Evolutionary conservation across 345 rosid species (phyloP), one percentile per base, ranked within the genome.

Genomic region (Linum lewisii): DNA sequence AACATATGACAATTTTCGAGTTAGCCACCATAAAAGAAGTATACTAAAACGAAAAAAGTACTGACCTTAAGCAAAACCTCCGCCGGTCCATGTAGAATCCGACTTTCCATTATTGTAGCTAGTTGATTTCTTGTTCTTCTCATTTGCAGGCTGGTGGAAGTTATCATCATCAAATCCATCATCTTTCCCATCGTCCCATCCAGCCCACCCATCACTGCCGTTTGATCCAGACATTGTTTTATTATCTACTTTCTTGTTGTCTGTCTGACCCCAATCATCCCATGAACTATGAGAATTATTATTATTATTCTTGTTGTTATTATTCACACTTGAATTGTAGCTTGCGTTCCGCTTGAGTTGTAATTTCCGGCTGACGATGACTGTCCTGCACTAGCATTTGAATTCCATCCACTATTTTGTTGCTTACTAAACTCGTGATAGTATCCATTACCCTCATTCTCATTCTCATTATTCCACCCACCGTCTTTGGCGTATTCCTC

Each of bases 261-360:
- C 94, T 63, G 79, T 78, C 45, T 70, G 77, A 63, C 82, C 94
- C 99, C 97, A 89, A 58, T 83, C 95, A 76, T 89, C 94, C 99
- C 99, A 93, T 25, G 95, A 82, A 70, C 62, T 72, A 54, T 72
- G 44, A 59, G 83, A 78, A 70, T 58, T 76, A 15, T 38, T 38
- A 38, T 8, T 38, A 38, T 38, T 38, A 26, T n/a, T n/a, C n/a
- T n/a, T n/a, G n/a, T 26, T 26, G 32, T 38, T 9, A 38, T 38
- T 38, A 15, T 15, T 38, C 16, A 9, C 45, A 38, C 14, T 38
- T 38, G 45, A 38, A 38, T 38, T 38, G 14, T 38, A 38, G 45
- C 9, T 38, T 2, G 11, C 45, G 16, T 38, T 13, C 45, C 45
- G 18, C 47, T 42, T 16, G 47, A 42, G 47, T 16, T 42, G 36